Evolutionary conservation across 2,329 filamentous ascomycete species (phyloP).

Genomic region (Colletotrichum endophyticum): DNA sequence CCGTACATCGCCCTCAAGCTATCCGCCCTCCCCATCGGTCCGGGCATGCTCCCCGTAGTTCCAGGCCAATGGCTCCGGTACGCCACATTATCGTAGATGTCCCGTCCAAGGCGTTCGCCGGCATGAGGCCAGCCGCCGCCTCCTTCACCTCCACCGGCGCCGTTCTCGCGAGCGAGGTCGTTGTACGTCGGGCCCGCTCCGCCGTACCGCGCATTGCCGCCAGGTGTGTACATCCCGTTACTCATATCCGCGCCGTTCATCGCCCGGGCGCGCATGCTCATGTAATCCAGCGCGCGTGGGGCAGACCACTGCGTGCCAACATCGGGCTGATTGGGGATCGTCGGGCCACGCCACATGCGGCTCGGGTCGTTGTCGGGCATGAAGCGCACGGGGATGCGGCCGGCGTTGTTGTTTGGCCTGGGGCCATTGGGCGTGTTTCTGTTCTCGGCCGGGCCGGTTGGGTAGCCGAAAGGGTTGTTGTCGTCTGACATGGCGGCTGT

Average conservation of each 20-base stretch:
- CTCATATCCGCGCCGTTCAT: neutral
- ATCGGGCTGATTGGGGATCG: neutral
- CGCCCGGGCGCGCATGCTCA: neutral
- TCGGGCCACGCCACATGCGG: neutral
- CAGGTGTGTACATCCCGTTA: neutral
- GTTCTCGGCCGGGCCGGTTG: neutral
- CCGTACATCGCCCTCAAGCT: neutral
- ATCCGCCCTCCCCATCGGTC: neutral
- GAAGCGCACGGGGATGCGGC: neutral
- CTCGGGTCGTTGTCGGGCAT: neutral
- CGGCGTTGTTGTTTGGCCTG: neutral
- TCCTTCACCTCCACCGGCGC: rapidly evolving
- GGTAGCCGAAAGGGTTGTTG: neutral
- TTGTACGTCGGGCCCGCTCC: neutral
- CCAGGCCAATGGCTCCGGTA: neutral
- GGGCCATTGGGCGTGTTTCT: neutral
- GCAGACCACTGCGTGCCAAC: neutral
- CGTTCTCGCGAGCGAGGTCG: neutral
- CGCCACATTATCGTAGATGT: neutral
- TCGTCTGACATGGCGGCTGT: neutral
- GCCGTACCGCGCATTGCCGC: neutral
- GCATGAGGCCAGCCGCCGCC: neutral
- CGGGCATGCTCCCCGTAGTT: neutral
- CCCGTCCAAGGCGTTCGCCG: neutral
- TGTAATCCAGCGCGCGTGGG: neutral